Base-by-base conservation (phyloP, 1,284 basidiomycete genomes). In the Ustilago trichophora region DNA sequence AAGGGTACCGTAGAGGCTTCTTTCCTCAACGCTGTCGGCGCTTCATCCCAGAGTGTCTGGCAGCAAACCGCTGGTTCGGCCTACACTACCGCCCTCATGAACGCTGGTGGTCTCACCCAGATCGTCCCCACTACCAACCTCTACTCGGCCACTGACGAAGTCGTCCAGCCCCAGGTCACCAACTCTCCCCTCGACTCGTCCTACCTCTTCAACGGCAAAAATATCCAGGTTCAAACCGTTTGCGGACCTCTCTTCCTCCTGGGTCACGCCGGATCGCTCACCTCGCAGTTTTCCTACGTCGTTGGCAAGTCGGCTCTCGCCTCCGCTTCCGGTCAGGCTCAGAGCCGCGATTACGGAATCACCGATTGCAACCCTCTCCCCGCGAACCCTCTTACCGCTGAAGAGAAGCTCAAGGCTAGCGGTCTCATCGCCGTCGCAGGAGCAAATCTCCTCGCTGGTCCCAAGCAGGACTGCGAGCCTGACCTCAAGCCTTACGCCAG, bases 81-180 rank as follows among this genome's bases (percentile, higher is more conserved):
- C 0, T 48, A 40, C 42, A 3, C 40, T 8, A 64, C 60, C 9
- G 67, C 67, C 2, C 43, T 70, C 18, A 7, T 21, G 9, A 60
- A 64, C 32, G 67, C 67, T 2, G 67, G 67, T n/a, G 67, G 67
- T 1, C 32, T 65, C 15, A 32, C 13, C 33, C 31, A 52, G 25
- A 56, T 64, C 41, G 53, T 70, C 1, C 67, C 56, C 21, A 70
- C 67, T 12, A 70, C 67, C 26, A 59, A 58, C 48, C n/a, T 65
- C 22, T 70, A 60, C 46, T 56, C 52, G 22, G 26, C 38, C 3
- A 35, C 47, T 7, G 67, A 70, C 40, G 60, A 70, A 9, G 44
- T 64, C 19, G 60, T 70, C 3, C 59, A 69, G 29, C 60, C 66
- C 1, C 50, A 59, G 32, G 22, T 33, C 18, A 42, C 33, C 29